A percentile compares a stretch with the other conserved stretches of the same genome.
Conservation (phyloP, 2,329 filamentous ascomycete species). For the Alternaria longipes region DNA sequence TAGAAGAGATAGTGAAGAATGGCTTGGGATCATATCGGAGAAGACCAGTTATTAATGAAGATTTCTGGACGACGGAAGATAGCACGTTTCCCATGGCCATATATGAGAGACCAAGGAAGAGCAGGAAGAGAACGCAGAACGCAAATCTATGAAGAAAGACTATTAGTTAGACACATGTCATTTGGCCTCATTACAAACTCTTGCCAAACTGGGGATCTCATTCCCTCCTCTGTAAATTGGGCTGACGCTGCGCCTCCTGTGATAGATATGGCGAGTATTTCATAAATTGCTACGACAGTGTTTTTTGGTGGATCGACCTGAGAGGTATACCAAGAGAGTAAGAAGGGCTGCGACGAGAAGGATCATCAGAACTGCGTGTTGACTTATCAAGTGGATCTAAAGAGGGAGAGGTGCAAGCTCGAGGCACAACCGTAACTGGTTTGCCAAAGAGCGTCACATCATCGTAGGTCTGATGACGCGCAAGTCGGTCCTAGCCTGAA, state of each 20-base stretch:
- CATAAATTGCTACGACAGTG: not conserved
- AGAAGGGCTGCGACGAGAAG: not conserved
- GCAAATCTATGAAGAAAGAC: not conserved
- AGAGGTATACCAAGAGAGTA: not conserved
- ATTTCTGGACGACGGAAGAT: conserved; percentile 38
- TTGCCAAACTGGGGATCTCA: not conserved
- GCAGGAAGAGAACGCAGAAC: not conserved
- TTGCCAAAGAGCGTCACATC: not conserved
- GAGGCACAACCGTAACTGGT: not conserved
- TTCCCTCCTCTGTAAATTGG: not conserved
- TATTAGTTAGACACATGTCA: not conserved
- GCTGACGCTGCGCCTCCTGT: not conserved
- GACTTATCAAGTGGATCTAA: not conserved
- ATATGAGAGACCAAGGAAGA: conserved; percentile 21
- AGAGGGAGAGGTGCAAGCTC: not conserved
- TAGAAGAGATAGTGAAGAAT: conserved; percentile 26
- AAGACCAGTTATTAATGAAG: conserved; percentile 29
- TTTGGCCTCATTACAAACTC: not conserved
- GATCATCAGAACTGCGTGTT: not conserved
- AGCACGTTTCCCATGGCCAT: conserved; percentile 42
- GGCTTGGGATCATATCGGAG: conserved; percentile 24
- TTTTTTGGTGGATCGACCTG: not conserved
- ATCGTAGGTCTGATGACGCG: not conserved
- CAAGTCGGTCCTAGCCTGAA: not conserved
- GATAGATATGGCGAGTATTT: not conserved